Evolutionary conservation across 2,329 filamentous ascomycete species (phyloP).

Genomic region (Ophiosphaerella herpotricha): DNA sequence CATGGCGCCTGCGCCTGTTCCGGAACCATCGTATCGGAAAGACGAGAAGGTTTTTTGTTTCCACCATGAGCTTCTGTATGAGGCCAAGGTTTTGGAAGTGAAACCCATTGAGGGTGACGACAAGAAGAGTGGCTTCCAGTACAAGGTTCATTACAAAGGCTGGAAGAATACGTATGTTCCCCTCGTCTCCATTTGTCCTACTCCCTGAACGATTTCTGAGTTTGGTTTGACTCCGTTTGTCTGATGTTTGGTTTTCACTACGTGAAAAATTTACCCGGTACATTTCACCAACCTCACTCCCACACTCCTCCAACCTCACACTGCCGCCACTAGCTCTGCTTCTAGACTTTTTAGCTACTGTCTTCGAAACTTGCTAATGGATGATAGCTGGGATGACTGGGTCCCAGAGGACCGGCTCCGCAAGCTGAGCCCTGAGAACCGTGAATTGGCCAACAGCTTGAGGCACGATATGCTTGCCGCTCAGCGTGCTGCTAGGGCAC

Average conservation of each 20-base stretch:
- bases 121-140: slow-evolving; percentile 77
- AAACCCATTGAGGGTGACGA: slow-evolving; percentile 65
- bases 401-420: slow-evolving; percentile 90
- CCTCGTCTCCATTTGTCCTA: not conserved
- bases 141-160: slow-evolving; percentile 97
- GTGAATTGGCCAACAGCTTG: slow-evolving; percentile 78
- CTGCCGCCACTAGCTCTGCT: not conserved
- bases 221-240: slow-evolving; percentile 12
- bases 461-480: slow-evolving; percentile 69
- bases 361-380: slow-evolving; percentile 16
- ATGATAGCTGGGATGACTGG: slow-evolving; percentile 90
- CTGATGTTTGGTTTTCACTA: slow-evolving; percentile 8
- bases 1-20: slow-evolving; percentile 59
- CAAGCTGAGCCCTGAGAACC: slow-evolving; percentile 94
- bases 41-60: slow-evolving; percentile 97
- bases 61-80: slow-evolving; percentile 95
- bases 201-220: not conserved
- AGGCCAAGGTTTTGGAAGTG: slow-evolving; percentile 90
- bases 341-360: no score
- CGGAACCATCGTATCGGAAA: slow-evolving; percentile 63
- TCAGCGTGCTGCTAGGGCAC: slow-evolving; percentile 53
- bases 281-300: not conserved
- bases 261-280: not conserved
- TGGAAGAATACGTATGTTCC: slow-evolving; percentile 90
- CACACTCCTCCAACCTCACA: not conserved